Conservation (phyloP, 805 yeast genomes). For the Saccharomycopsis sp. region DNA sequence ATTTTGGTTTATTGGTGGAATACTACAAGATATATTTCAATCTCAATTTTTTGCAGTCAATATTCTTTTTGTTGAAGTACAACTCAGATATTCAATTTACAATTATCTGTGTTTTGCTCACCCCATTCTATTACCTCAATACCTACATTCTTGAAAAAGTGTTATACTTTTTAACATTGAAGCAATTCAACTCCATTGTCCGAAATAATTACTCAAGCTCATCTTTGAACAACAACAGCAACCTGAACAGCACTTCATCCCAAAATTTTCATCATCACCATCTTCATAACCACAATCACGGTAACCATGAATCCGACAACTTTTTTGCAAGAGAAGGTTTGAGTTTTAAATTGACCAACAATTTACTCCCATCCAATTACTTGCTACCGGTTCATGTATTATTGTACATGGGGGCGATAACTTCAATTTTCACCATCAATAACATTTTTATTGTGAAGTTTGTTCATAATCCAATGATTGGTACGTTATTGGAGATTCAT, state of each 20-base stretch:
- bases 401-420: slow-evolving; percentile 28
- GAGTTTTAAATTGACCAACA: slow-evolving; percentile 13
- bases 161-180: slow-evolving; percentile 21
- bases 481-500: slow-evolving; percentile 33
- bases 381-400: slow-evolving; percentile 27
- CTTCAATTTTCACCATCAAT: slow-evolving; percentile 25
- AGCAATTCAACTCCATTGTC: slow-evolving; percentile 15
- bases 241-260: no score
- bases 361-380: slow-evolving; percentile 22
- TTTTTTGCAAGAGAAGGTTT: slow-evolving; percentile 5
- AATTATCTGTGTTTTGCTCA: slow-evolving; percentile 23
- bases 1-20: slow-evolving; percentile 31
- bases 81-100: slow-evolving; percentile 26
- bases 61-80: slow-evolving; percentile 26
- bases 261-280: no score
- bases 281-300: no score
- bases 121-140: slow-evolving; percentile 29
- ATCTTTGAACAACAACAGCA: not conserved
- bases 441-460: slow-evolving; percentile 27
- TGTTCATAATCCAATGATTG: slow-evolving; percentile 35
- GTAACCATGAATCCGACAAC: slow-evolving; percentile 17
- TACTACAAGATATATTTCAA: slow-evolving; percentile 30
- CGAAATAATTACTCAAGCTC: slow-evolving; percentile 6
- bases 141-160: slow-evolving; percentile 30
- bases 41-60: slow-evolving; percentile 26